Evolutionary conservation across 2,329 filamentous ascomycete genomes (phyloP).

Genomic region (Chrysoporthe deuterocubensis): DNA sequence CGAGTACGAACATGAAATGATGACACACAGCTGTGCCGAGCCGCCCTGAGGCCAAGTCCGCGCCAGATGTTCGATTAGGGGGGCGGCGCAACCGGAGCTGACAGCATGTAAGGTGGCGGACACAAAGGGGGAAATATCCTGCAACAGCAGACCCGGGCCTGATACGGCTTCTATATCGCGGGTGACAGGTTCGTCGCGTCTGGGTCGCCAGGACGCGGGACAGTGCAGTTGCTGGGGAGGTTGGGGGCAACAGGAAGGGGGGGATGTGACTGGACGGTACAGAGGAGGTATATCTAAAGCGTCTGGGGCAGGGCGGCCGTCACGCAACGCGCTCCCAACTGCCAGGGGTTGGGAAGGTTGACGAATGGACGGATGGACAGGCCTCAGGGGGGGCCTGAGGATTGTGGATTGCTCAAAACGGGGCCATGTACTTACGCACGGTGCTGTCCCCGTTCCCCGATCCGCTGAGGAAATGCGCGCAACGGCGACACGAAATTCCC

Average conservation of each 20-base stretch:
- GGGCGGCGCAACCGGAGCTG: not conserved
- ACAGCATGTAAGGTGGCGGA: slow-evolving; percentile 2
- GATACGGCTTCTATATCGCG: slow-evolving; percentile 2
- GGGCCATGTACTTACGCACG: slow-evolving; percentile 16
- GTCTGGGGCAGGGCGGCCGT: slow-evolving; percentile 1
- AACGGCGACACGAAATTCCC: slow-evolving; percentile 20
- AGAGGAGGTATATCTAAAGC: slow-evolving; percentile 8
- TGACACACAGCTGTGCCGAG: slow-evolving; percentile 16
- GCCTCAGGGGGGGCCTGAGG: slow-evolving; percentile 8
- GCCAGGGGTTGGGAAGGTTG: slow-evolving; percentile 15
- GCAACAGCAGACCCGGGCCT: not conserved
- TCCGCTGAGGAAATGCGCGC: slow-evolving; percentile 21
- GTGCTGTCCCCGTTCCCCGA: slow-evolving; percentile 16
- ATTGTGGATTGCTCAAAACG: slow-evolving; percentile 21
- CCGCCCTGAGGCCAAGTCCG: slow-evolving; percentile 8
- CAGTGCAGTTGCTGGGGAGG: slow-evolving; percentile 12
- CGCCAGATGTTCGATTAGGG: not conserved
- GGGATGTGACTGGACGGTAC: slow-evolving; percentile 8
- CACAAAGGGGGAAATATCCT: slow-evolving; percentile 4
- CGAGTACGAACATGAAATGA: slow-evolving; percentile 8
- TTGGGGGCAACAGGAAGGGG: not conserved
- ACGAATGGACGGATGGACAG: slow-evolving; percentile 20
- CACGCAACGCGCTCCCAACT: slow-evolving; percentile 10
- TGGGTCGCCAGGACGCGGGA: slow-evolving; percentile 19
- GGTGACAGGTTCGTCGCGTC: slow-evolving; percentile 15